Base-by-base conservation (phyloP, 1,284 basidiomycete genomes). In the Ustanciosporium gigantosporum region DNA sequence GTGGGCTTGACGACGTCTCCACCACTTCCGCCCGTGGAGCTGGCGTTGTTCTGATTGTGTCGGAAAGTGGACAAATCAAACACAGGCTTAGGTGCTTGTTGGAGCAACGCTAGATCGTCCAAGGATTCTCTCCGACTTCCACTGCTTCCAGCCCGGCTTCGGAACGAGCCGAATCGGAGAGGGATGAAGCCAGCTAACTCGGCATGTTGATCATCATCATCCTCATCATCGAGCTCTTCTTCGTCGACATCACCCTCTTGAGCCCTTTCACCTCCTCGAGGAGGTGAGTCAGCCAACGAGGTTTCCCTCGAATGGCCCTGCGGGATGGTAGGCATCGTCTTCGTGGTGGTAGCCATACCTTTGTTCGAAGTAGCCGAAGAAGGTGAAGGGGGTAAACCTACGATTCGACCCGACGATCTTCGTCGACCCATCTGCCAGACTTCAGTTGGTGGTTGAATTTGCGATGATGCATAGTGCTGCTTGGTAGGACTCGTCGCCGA, bases 301-400 rank as follows among this genome's bases (percentile, higher is more conserved):
- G 51, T 37, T 19, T 61, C 51, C 15, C 51, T 42, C 5, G 58
- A 55, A 17, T 51, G 41, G 3, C 47, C 58, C 13, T 61, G 58
- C 2, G 46, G 58, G 16, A 51, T 61, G 6, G 58, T 56, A 2
- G 58, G 51, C 58, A 55, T 55, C 43, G 36, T 55, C 0, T 46
- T 15, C 4, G 49, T 40, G 0, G 40, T 35, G 14, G 42, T 47
- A 2, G 32, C 8, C 9, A 19, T 19, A 11, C 11, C n/a, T n/a
- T 29, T 9, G 27, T n/a, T 29, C 27, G 27, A 11, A 8, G 32
- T 35, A 8, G 9, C 17, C 11, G 27, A 29, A 9, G 27, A 29
- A 29, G 27, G 27, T 29, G 27, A 29, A 9, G 27, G 27, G 14
- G 32, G 32, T 8, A 15, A 31, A 8, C 38, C 38, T n/a, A 41